Evolutionary conservation across 306 rosid genomes (phyloP).

Genomic region (Canavalia ensiformis): DNA sequence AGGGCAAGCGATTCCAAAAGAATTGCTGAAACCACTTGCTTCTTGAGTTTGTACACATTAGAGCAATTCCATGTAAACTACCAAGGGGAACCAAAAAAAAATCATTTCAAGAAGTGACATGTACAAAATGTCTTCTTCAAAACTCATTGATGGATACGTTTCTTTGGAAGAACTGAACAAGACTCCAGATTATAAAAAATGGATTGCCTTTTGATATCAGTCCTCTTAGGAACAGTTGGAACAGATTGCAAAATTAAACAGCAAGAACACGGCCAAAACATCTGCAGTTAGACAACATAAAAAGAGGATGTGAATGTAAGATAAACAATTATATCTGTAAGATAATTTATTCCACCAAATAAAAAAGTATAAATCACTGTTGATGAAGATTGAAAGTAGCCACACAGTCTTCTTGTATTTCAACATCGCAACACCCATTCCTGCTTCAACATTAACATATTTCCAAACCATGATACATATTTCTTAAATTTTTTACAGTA

Average conservation of each 20-base stretch:
- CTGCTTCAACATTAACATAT: constrained; percentile 3
- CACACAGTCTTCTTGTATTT: neutral
- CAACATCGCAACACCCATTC: constrained; percentile 21
- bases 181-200: constrained; percentile 66
- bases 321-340: constrained; percentile 25
- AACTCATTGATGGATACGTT: constrained; percentile 68
- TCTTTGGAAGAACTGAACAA: constrained; percentile 61
- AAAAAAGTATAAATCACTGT: constrained; percentile 22
- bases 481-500: neutral
- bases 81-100: constrained; percentile 15
- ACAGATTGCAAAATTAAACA: constrained; percentile 56
- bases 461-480: neutral
- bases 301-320: constrained; percentile 18
- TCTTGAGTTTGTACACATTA: constrained; percentile 11
- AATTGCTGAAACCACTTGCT: constrained; percentile 7
- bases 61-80: constrained; percentile 8
- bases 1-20: constrained; percentile 16
- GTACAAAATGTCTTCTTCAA: neutral
- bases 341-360: constrained; percentile 8
- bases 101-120: constrained; percentile 6
- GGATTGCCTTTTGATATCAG: constrained; percentile 62
- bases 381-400: constrained; percentile 27
- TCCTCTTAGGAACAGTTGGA: constrained; percentile 54
- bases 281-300: constrained; percentile 54
- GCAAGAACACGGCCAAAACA: constrained; percentile 59